A percentile compares a stretch with the other conserved stretches of the same genome.
Conservation (phyloP, 805 yeast genomes). For the Metschnikowia cerradonensis region DNA sequence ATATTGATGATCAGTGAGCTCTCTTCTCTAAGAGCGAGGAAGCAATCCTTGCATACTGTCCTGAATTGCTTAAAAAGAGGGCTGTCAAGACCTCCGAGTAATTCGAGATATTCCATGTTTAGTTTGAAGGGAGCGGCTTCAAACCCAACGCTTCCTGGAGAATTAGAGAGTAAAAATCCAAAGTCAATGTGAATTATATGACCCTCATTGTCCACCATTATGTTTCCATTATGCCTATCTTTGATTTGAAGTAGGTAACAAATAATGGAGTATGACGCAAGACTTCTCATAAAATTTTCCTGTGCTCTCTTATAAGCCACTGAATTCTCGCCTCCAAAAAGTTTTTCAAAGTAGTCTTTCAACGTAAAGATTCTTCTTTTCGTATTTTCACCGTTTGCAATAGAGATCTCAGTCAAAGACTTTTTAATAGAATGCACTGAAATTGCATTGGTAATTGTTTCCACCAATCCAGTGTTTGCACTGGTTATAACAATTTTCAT, state of each 20-base stretch:
- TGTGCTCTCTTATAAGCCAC: conserved; percentile 68
- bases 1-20: conserved; percentile 64
- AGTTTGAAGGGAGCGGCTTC: conserved; percentile 97
- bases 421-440: conserved; percentile 94
- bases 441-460: conserved; percentile 91
- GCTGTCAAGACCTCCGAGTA: conserved; percentile 76
- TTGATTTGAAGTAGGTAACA: conserved; percentile 89
- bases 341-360: conserved; percentile 70
- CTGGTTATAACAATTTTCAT: conserved; percentile 93
- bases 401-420: conserved; percentile 74
- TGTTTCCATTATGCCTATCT: conserved; percentile 96
- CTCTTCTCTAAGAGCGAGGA: conserved; percentile 46
- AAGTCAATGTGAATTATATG: conserved; percentile 94
- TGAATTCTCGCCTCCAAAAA: conserved; percentile 64
- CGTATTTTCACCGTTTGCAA: conserved; percentile 62
- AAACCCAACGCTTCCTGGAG: conserved; percentile 96
- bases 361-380: conserved; percentile 68
- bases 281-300: conserved; percentile 75
- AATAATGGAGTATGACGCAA: conserved; percentile 89
- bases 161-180: conserved; percentile 49
- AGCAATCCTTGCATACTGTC: conserved; percentile 63
- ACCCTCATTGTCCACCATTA: conserved; percentile 94
- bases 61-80: conserved; percentile 58
- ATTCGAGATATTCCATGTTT: conserved; percentile 82
- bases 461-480: conserved; percentile 87